A percentile compares a stretch with the other conserved stretches of the same genome.
These are phyloP conservation scores for Colletotrichum euphorbiae DNA, from an alignment of 2,329 filamentous ascomycete genomes.

Conservation along the genomic window DNA sequence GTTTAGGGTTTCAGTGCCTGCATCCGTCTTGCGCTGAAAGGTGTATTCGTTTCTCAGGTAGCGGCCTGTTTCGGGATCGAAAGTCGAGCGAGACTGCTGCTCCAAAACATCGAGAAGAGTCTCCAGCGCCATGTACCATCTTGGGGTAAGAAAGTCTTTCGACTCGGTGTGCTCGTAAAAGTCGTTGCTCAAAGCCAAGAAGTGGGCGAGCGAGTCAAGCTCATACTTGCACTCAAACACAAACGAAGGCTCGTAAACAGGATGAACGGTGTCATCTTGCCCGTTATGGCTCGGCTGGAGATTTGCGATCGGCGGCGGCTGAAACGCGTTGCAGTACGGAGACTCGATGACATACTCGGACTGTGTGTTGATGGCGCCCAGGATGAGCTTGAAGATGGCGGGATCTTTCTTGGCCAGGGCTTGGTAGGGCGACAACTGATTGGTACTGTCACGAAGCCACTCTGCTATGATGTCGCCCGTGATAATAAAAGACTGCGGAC, in stretches of 20 bases:
- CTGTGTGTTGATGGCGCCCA: slow-evolving; percentile 96
- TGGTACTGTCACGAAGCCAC: slow-evolving; percentile 92
- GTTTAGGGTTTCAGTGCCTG: slow-evolving; percentile 90
- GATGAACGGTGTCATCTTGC: slow-evolving; percentile 87
- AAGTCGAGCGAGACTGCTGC: slow-evolving; percentile 84
- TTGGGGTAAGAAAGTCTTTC: slow-evolving; percentile 78
- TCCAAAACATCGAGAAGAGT: slow-evolving; percentile 79
- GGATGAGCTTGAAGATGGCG: slow-evolving; percentile 80
- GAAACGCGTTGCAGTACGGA: slow-evolving; percentile 98
- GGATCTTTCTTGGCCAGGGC: slow-evolving; percentile 83
- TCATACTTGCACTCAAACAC: slow-evolving; percentile 99
- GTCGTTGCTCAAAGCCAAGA: slow-evolving; percentile 86
- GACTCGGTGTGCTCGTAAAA: slow-evolving; percentile 86
- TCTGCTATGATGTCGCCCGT: slow-evolving; percentile 94
- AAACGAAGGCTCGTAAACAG: slow-evolving; percentile 81
- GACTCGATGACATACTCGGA: slow-evolving; percentile 93
- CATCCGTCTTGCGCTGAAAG: slow-evolving; percentile 83
- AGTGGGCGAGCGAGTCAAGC: slow-evolving; percentile 93
- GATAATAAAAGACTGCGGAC: slow-evolving; percentile 91
- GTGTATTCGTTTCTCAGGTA: slow-evolving; percentile 84
- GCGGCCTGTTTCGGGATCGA: slow-evolving; percentile 73
- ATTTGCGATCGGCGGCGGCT: slow-evolving; percentile 87
- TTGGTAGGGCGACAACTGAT: slow-evolving; percentile 93
- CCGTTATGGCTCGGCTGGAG: slow-evolving; percentile 79
- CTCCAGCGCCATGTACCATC: slow-evolving; percentile 84